Base-by-base conservation (phyloP, 108 stramenopile species). In the Pseudonitzschia multiseries region DNA sequence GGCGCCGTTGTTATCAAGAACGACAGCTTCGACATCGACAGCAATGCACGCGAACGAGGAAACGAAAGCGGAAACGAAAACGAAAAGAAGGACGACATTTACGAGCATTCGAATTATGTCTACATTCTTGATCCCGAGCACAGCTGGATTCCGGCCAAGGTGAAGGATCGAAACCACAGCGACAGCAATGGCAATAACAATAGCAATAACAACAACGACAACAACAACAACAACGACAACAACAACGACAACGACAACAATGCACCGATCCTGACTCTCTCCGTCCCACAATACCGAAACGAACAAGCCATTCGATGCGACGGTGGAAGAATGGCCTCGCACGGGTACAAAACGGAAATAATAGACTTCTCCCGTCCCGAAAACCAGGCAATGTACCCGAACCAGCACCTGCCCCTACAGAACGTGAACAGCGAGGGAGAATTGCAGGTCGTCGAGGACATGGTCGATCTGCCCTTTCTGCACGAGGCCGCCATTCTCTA, bases 401-500 rank as follows among this genome's bases (percentile, higher is more conserved):
- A 88, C 41, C 44, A 70, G 22, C 72, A 72, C 22, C 70, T 93
- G n/a, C 89, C 92, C 0, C 67, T 89, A 67, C 87, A 87, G 75
- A 91, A 93, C 71, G 73, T 85, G 26, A 77, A 87, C 54, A 69
- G 64, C 28, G 78, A 78, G 50, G 86, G 88, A 13, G 67, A 73
- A 50, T 67, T 85, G 14, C 62, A 77, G 56, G 62, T 68, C 28
- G 79, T 84, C 24, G 83, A 83, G 64, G 97, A 98, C 72, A 92
- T 98, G 87, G 95, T 93, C 9, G 91, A 92, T 62, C 80, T 98
- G 29, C 81, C 89, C 21, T 82, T 94, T 73, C 78, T 98, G 78
- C 97, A 98, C 80, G 97, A 98, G 82, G 95, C 97, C n/a, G 92
- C 96, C 13, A 97, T 98, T 82, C 81, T 98, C 17, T 93, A 95